Evolutionary conservation across 1,284 basidiomycete species (phyloP).

Genomic region (Sparassis latifolia): DNA sequence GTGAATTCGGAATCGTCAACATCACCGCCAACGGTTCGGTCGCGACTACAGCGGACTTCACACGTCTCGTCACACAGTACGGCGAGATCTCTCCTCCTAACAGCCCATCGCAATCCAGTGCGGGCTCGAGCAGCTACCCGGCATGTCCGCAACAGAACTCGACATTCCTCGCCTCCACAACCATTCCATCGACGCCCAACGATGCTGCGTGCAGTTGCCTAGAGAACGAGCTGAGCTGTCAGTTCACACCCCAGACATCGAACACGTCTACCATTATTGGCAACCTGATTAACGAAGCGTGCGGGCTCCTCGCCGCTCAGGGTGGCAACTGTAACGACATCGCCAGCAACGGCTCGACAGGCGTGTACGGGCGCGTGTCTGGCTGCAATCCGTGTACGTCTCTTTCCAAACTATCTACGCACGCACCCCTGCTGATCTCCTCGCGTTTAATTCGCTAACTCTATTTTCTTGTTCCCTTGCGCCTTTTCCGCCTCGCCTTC

Average conservation of each 20-base stretch:
- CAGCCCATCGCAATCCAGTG: slow-evolving; percentile 50
- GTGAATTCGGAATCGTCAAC: slow-evolving; percentile 82
- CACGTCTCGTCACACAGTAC: slow-evolving; percentile 59
- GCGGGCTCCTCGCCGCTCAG: slow-evolving; percentile 58
- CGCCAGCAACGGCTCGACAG: slow-evolving; percentile 64
- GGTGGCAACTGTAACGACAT: slow-evolving; percentile 67
- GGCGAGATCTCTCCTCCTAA: slow-evolving; percentile 53
- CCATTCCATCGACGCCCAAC: slow-evolving; percentile 81
- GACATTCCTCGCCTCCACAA: slow-evolving; percentile 58
- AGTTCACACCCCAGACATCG: slow-evolving; percentile 54
- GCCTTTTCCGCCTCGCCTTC: too few species aligned
- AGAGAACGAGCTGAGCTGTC: slow-evolving; percentile 61
- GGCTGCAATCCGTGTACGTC: slow-evolving; percentile 68
- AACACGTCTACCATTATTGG: slow-evolving; percentile 71
- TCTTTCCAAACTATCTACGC: neutral
- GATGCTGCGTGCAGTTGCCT: slow-evolving; percentile 76
- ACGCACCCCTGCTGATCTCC: neutral
- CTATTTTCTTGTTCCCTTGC: neutral
- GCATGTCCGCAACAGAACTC: slow-evolving; percentile 59
- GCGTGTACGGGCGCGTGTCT: slow-evolving; percentile 71
- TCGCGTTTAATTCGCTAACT: neutral
- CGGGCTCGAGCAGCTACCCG: slow-evolving; percentile 49
- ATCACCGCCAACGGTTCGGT: slow-evolving; percentile 63
- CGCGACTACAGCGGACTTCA: slow-evolving; percentile 63
- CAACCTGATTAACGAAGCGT: slow-evolving; percentile 59